phyloP scores from a whole-genome alignment of 2,329 filamentous ascomycete genomes.

The Ascomycota sp. region DNA sequence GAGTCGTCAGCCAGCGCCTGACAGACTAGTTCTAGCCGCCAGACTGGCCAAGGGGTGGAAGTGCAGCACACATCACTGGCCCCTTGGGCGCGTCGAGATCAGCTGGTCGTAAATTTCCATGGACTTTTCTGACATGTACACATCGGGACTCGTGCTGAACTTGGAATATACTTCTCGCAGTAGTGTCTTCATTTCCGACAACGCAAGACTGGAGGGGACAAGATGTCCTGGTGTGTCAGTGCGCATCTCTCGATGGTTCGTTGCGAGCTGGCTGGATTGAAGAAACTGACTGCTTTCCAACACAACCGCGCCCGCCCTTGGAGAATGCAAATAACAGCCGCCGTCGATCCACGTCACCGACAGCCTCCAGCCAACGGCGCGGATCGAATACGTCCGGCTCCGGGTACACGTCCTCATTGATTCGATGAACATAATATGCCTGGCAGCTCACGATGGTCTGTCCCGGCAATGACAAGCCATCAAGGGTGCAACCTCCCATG shows the following conservation, averaged over 20 bases:
- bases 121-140: constrained; percentile 27
- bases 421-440: constrained; percentile 37
- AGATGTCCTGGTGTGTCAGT: background rate
- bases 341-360: constrained; percentile 52
- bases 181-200: constrained; percentile 48
- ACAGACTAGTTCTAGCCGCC: too few relatives aligned
- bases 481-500: constrained; percentile 29
- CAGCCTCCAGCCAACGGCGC: constrained; percentile 59
- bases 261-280: background rate
- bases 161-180: constrained; percentile 40
- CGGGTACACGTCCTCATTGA: constrained; percentile 49
- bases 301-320: constrained; percentile 42
- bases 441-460: constrained; percentile 39
- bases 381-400: constrained; percentile 61
- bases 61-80: constrained; percentile 35
- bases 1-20: too few relatives aligned
- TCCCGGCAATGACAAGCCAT: constrained; percentile 31
- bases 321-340: constrained; percentile 45
- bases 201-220: constrained; percentile 23
- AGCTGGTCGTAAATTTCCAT: constrained; percentile 50
- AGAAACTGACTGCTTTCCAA: constrained; percentile 42
- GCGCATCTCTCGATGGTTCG: background rate
- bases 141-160: constrained; percentile 34
- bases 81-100: constrained; percentile 42
- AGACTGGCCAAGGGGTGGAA: constrained; percentile 15